Base-by-base conservation (phyloP, 2,329 filamentous ascomycete species). In the Penicillium sp. region DNA sequence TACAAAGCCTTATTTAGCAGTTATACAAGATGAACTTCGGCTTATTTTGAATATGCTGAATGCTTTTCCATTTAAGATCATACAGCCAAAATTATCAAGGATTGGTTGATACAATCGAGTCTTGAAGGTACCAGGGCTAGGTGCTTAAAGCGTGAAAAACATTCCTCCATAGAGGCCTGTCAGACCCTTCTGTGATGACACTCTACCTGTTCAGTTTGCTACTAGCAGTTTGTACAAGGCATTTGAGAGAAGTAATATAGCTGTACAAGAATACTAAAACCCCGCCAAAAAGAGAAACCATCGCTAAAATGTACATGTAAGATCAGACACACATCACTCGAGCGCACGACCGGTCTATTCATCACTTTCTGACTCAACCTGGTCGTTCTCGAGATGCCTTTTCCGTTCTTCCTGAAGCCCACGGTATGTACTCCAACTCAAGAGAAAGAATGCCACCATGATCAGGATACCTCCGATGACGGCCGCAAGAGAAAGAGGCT, bases 371-470 rank as follows among this genome's bases (percentile, higher is more conserved):
- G 68, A 67, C 45, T 69, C 64, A n/a, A 66, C 58, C 8, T 63
- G 63, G 16, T 70, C 67, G 9, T 70, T 61, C 32, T 61, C 59
- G 10, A 66, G 45, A 47, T 74, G 81, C 58, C 81, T 82, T 49
- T 76, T 75, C 55, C 83, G 78, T 52, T 94, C 87, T 65, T 95
- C 88, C 31, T 82, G 79, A 83, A 97, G 91, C 71, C 98, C 93
- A 35, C 83, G 79, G 69, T 91, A 98, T 0, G 91, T 96, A 51
- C 88, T 93, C 81, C 83, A 96, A 57, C 83, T 89, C 30, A 98
- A 67, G 58, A 95, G 75, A n/a, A 82, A 64, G 62, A 98, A 98
- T 0, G 93, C 93, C 1, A 80, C 75, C 42, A 95, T 86, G 57
- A 98, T 98, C 56, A 97, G 74, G 18, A 85, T 59, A 0, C 93